A percentile compares a stretch with the other conserved stretches of the same genome.
These are phyloP conservation scores for Tephrocybe sp. DNA, from an alignment of 768 basidiomycete species.

Conservation along the genomic window DNA sequence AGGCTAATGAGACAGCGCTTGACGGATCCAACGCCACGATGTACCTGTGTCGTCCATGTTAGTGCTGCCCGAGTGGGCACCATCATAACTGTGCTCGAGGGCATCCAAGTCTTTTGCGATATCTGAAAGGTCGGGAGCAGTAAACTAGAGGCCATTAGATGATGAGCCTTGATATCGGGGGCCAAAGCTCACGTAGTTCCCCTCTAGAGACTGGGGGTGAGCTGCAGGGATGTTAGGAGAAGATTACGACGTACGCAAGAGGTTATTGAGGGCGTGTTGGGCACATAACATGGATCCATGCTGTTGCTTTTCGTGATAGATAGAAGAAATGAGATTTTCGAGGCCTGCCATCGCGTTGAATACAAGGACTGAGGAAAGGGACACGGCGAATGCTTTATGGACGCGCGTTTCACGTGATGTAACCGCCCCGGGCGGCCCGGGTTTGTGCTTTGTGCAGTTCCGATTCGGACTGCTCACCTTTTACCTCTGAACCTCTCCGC, in stretches of 20 bases:
- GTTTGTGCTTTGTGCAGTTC: too few species aligned
- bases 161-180: background rate
- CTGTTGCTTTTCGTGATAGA: constrained; percentile 83
- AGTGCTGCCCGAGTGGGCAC: constrained; percentile 49
- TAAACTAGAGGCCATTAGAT: constrained; percentile 51
- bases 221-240: constrained; percentile 5
- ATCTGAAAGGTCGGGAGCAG: constrained; percentile 74
- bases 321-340: constrained; percentile 50
- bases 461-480: too few species aligned
- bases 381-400: background rate
- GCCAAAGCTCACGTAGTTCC: constrained; percentile 38
- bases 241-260: constrained; percentile 60
- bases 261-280: constrained; percentile 81
- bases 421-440: too few species aligned
- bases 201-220: constrained; percentile 29
- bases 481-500: too few species aligned
- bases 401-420: constrained; percentile 15
- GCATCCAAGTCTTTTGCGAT: constrained; percentile 70
- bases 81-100: constrained; percentile 62
- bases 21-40: background rate
- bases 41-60: constrained; percentile 94
- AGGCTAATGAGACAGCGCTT: background rate
- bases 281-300: constrained; percentile 83
- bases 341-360: constrained; percentile 39
- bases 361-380: background rate